Percentiles rank a stretch among this genome's conserved stretches.
Conservation (phyloP, 768 basidiomycete genomes). For the Tulasnella calospora region DNA sequence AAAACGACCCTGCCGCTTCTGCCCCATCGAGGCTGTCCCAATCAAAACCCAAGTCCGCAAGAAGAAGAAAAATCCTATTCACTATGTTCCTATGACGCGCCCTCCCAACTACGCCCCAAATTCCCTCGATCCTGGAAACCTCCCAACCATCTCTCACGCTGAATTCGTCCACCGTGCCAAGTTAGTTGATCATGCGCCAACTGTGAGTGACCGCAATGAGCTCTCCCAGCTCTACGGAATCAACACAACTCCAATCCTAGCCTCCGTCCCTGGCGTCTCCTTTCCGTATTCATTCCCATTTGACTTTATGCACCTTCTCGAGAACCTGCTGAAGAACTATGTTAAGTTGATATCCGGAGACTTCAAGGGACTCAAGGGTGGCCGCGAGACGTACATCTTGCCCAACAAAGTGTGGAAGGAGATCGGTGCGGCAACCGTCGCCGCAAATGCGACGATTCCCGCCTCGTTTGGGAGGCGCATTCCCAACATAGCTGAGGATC, state of each 20-base stretch:
- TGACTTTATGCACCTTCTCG: slow-evolving; percentile 51
- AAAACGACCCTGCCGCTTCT: slow-evolving; percentile 37
- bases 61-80: slow-evolving; percentile 28
- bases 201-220: slow-evolving; percentile 29
- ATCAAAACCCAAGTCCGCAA: not conserved
- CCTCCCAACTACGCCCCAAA: not conserved
- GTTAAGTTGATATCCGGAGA: slow-evolving; percentile 40
- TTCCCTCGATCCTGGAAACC: not conserved
- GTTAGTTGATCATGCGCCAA: not conserved
- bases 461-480: slow-evolving; percentile 37
- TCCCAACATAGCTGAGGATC: slow-evolving; percentile 38
- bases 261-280: slow-evolving; percentile 34
- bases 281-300: slow-evolving; percentile 43
- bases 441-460: slow-evolving; percentile 38
- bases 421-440: slow-evolving; percentile 38
- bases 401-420: slow-evolving; percentile 39
- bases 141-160: not conserved
- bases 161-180: not conserved
- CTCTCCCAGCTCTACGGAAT: slow-evolving; percentile 36
- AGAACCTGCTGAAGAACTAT: slow-evolving; percentile 44
- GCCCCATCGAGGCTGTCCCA: slow-evolving; percentile 37
- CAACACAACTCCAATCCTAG: slow-evolving; percentile 38
- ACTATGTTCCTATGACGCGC: slow-evolving; percentile 31
- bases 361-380: slow-evolving; percentile 42
- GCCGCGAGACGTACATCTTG: slow-evolving; percentile 35